Evolutionary conservation across 225 moss, liverwort and hornwort species (phyloP), one percentile per base, ranked within the genome.

Genomic region (Antitrichia curtipendula): DNA sequence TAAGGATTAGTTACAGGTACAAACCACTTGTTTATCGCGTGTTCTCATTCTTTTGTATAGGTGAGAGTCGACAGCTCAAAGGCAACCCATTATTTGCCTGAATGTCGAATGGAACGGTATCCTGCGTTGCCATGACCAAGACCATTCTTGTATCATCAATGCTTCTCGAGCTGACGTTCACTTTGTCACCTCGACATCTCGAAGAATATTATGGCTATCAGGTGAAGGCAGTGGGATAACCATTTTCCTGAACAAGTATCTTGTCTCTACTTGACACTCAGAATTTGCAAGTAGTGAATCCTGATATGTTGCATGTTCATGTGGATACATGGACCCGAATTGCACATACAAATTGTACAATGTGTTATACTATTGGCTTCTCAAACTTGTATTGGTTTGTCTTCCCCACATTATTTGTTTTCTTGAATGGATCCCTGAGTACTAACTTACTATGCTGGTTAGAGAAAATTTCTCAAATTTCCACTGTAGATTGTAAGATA

Each of bases 281-380:
- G 86, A 74, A 82, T 84, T 69, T 82, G 75, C 65, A 61, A 82
- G 81, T 79, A 74, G 88, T 76, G 78, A 81, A 65, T 59, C 62
- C 85, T 89, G 85, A 78, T 80, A 75, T 76, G 88, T 72, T 73
- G 78, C 60, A 24, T 60, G 88, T 90, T 63, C 82, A 80, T 87
- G 89, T 86, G 69, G 69, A 86, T 36, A 80, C 78, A 79, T 86
- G 82, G 68, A 84, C 81, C 59, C 57, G 64, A 74, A 78, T 70
- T 83, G 78, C 84, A 65, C 63, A 64, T 82, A 86, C 88, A n/a
- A 86, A 65, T 85, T 93, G 91, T 91, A 93, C 90, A 90, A 88
- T 82, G 85, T 90, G 91, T 90, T 85, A 65, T 56, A 90, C n/a
- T 88, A 82, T 68, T 73, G 65, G 75, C 74, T 77, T 82, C 45